These are phyloP conservation scores for Pulveroboletus sp. DNA, from an alignment of 768 basidiomycete genomes.

Conservation along the genomic window DNA sequence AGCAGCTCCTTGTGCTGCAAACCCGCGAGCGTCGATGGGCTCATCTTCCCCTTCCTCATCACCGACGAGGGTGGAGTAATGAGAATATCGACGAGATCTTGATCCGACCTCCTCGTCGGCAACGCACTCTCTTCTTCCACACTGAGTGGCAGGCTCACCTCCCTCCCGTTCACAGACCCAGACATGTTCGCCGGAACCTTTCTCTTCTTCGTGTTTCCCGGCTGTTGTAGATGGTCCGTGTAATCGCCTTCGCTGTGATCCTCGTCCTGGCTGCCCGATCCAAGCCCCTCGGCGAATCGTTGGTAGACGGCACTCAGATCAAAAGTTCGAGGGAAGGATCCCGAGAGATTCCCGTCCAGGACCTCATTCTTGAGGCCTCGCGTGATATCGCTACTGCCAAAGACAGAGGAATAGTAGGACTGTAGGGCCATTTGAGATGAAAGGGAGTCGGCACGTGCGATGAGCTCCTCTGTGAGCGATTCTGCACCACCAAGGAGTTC, in stretches of 20 bases:
- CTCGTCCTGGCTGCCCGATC: slow-evolving; percentile 42
- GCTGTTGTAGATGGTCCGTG: slow-evolving; percentile 66
- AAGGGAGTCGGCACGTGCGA: slow-evolving; percentile 53
- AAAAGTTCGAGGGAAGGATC: slow-evolving; percentile 24
- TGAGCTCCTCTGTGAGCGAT: slow-evolving; percentile 53
- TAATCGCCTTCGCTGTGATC: slow-evolving; percentile 59
- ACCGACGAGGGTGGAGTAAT: slow-evolving; percentile 17
- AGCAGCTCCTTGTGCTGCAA: slow-evolving; percentile 74
- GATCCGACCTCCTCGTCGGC: slow-evolving; percentile 24
- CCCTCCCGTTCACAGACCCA: slow-evolving; percentile 40
- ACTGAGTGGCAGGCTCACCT: slow-evolving; percentile 39
- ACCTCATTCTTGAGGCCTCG: slow-evolving; percentile 25
- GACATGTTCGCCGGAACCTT: slow-evolving; percentile 71
- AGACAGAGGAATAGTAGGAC: slow-evolving; percentile 59
- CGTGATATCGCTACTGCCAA: slow-evolving; percentile 40
- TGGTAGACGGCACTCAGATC: slow-evolving; percentile 28
- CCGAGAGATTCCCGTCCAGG: slow-evolving; percentile 15
- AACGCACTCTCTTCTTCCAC: slow-evolving; percentile 40
- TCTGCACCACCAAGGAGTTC: slow-evolving; percentile 39
- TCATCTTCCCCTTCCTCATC: slow-evolving; percentile 43
- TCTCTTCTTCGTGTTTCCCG: slow-evolving; percentile 83
- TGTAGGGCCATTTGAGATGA: slow-evolving; percentile 59
- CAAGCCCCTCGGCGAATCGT: slow-evolving; percentile 22
- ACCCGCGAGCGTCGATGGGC: slow-evolving; percentile 61
- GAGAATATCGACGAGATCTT: slow-evolving; percentile 23